phyloP scores from a whole-genome alignment of 2,329 filamentous ascomycete species.

The Cordyceps cicadae region DNA sequence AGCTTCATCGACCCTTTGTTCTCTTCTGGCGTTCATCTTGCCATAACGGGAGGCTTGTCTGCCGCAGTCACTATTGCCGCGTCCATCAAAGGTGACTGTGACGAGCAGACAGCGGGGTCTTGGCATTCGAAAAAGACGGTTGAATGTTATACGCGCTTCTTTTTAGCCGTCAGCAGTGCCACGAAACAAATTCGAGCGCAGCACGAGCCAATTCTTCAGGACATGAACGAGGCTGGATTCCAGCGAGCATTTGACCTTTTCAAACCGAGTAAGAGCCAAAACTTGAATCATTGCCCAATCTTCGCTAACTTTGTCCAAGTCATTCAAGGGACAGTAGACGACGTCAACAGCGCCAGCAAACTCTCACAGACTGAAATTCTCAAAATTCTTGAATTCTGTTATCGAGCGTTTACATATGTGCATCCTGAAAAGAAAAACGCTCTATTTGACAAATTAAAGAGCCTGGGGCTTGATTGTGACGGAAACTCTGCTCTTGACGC shows the following conservation, averaged over 20 bases:
- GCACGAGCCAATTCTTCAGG: conserved; percentile 31
- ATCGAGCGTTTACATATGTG: background rate
- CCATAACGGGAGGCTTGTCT: conserved; percentile 33
- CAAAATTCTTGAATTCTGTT: conserved; percentile 24
- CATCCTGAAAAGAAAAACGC: conserved; percentile 12
- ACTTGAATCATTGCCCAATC: fast-evolving
- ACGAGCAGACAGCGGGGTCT: conserved; percentile 27
- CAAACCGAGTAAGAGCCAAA: conserved; percentile 26
- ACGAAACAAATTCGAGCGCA: conserved; percentile 17
- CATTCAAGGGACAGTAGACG: conserved; percentile 27
- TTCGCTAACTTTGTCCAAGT: conserved; percentile 19
- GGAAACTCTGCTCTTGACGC: background rate
- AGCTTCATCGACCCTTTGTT: conserved; percentile 43
- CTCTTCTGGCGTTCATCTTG: conserved; percentile 40
- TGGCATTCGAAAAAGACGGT: conserved; percentile 37
- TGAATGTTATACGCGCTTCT: conserved; percentile 39
- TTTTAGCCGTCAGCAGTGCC: conserved; percentile 32
- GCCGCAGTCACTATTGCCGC: conserved; percentile 37
- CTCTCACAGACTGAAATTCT: conserved; percentile 23
- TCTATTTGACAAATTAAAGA: conserved; percentile 14
- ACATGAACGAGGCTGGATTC: conserved; percentile 34
- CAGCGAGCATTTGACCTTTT: conserved; percentile 35
- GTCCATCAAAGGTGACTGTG: conserved; percentile 27
- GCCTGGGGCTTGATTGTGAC: background rate
- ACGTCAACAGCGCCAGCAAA: conserved; percentile 22